These are phyloP conservation scores for Planoprotostelium fungivorum DNA, from an alignment of 78 protist species.

Conservation along the genomic window DNA sequence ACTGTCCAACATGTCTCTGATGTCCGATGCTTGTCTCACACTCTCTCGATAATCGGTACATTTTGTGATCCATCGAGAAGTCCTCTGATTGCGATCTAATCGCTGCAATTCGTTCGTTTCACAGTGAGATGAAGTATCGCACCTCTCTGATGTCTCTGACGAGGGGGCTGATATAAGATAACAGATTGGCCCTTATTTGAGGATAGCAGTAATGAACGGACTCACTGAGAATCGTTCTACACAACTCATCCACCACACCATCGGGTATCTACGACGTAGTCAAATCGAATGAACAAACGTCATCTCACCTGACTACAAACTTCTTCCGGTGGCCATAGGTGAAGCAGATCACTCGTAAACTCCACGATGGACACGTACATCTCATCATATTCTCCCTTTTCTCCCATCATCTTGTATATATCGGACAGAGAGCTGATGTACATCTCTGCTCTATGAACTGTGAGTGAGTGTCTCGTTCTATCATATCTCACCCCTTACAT, in stretches of 20 bases:
- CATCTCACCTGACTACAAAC: neutral
- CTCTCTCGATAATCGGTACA: too few species aligned
- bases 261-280: neutral
- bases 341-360: neutral
- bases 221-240: neutral
- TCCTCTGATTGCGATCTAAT: too few species aligned
- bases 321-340: neutral
- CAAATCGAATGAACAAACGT: neutral
- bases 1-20: too few species aligned
- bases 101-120: too few species aligned
- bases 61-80: too few species aligned
- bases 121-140: neutral
- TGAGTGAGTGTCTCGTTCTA: neutral
- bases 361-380: neutral
- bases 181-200: neutral
- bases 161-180: neutral
- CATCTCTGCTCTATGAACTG: neutral
- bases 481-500: neutral
- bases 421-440: neutral
- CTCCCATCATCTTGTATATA: neutral
- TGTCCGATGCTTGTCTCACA: too few species aligned
- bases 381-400: neutral
- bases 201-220: neutral
- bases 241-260: neutral
- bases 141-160: neutral